Percentiles rank a stretch among this genome's conserved stretches.
These are phyloP conservation scores for Chenopodium berlandieri DNA, from an alignment of 148 eudicot genomes.

Conservation along the genomic window DNA sequence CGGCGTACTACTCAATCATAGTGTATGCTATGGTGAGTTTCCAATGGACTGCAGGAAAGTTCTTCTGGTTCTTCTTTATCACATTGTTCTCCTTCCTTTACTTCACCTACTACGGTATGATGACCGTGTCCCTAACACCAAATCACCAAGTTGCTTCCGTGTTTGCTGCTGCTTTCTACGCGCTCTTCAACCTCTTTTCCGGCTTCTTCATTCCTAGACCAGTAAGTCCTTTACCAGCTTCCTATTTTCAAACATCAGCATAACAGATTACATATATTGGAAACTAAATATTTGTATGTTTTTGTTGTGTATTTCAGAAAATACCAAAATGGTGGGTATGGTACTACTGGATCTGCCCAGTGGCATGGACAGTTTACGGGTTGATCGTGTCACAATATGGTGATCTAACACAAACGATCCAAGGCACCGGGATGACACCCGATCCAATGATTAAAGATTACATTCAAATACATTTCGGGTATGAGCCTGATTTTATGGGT, in stretches of 20 bases:
- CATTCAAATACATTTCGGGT: conserved; percentile 62
- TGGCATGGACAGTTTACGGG: conserved; percentile 96
- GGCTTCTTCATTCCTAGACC: conserved; percentile 97
- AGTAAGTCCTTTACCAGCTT: conserved; percentile 42
- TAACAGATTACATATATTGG: not conserved
- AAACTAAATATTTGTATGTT: not conserved
- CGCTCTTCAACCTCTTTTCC: conserved; percentile 89
- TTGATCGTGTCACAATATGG: conserved; percentile 82
- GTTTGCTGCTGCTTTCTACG: conserved; percentile 86
- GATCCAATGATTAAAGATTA: conserved; percentile 47
- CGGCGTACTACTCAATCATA: conserved; percentile 57
- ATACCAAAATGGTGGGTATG: conserved; percentile 98
- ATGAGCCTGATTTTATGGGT: conserved; percentile 69
- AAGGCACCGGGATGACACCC: conserved; percentile 39
- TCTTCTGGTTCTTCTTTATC: conserved; percentile 90
- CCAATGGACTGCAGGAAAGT: conserved; percentile 76
- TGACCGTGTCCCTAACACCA: conserved; percentile 95
- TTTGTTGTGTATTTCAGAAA: conserved; percentile 42
- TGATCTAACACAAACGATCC: conserved; percentile 46
- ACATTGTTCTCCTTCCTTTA: conserved; percentile 77
- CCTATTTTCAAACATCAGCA: not conserved
- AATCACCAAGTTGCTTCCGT: conserved; percentile 93
- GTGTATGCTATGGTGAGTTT: conserved; percentile 93
- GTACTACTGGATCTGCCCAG: conserved; percentile 98
- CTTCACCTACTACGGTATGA: conserved; percentile 98